Evolutionary conservation across 768 basidiomycete species (phyloP), one percentile per base, ranked within the genome.

Genomic region (Pleurotus sapidus): DNA sequence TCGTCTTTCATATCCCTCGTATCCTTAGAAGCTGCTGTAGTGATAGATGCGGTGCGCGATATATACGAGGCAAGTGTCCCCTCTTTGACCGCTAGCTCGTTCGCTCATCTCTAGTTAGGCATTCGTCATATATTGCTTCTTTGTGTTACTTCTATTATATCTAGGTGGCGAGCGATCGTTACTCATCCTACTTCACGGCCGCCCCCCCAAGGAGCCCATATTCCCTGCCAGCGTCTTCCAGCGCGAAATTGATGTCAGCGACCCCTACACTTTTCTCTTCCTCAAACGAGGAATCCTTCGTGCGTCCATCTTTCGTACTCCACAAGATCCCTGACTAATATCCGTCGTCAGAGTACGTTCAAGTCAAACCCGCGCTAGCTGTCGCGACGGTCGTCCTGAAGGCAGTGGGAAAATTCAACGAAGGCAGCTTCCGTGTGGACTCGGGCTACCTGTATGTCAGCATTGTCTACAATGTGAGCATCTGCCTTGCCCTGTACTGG

Each of bases 251-350:
- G 97, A 99, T 68, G 84, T 91, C 55, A 94, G 91, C 66, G 97
- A 99, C 70, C 97, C 97, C 3, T 89, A 95, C 69, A 93, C 89
- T 2, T 93, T 97, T 68, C 78, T 99, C 1, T 95, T 90, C 62
- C 77, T 99, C 20, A 98, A 98, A 69, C 84, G 97, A 18, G 97
- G 97, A 14, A 95, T 99, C 40, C 73, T 99, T 38, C 96, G 96
- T 98, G 59, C 38, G 73, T 72, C 11, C 46, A 12, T 20, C 5
- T 14, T 30, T n/a, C 51, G 30, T 25, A 34, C 12, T 45, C 2
- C 42, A 40, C 7, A 38, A 38, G 9, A 27, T n/a, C 14, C 11
- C 39, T 56, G 24, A 18, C 15, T 57, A 6, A 39, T 43, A 46
- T 40, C 62, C 59, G 8, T n/a, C 59, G 8, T n/a, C 24, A 98